Percentiles rank a stretch among this genome's conserved stretches.
Evolutionary conservation across 306 rosid species (phyloP).

Genomic region (Gleditsia sinensis): DNA sequence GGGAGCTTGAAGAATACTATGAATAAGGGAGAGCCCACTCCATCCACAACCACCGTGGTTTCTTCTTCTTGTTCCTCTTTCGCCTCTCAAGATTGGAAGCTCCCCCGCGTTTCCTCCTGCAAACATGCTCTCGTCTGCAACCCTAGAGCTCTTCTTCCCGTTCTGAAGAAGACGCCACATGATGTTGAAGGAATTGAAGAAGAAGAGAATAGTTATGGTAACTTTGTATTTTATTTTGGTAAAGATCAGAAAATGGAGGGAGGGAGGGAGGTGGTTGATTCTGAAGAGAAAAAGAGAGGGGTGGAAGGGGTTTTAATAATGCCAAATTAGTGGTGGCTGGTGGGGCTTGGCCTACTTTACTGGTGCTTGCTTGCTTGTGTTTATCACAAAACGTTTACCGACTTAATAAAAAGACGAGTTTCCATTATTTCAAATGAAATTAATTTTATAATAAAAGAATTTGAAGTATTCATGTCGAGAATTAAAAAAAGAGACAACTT

Average conservation of each 20-base stretch:
- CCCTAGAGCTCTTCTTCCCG: conserved; percentile 68
- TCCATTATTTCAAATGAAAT: too few species aligned
- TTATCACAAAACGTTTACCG: conserved; percentile 68
- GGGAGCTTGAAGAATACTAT: conserved; percentile 61
- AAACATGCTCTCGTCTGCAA: conserved; percentile 86
- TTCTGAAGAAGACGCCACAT: conserved; percentile 46
- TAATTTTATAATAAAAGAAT: too few species aligned
- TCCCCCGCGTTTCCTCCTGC: conserved; percentile 48
- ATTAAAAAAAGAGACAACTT: neutral
- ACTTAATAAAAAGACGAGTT: too few species aligned
- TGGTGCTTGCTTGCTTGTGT: conserved; percentile 60
- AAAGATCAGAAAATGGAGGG: too few species aligned
- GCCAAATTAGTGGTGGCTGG: conserved; percentile 39
- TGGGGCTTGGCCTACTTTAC: conserved; percentile 33
- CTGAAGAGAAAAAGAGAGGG: conserved; percentile 9
- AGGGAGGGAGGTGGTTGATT: too few species aligned
- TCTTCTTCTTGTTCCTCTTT: conserved; percentile 44
- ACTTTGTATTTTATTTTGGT: too few species aligned
- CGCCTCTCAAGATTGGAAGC: too few species aligned
- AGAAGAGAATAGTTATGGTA: neutral
- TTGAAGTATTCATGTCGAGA: too few species aligned
- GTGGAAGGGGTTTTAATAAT: conserved; percentile 52
- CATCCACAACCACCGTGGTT: too few species aligned
- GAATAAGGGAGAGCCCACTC: conserved; percentile 57
- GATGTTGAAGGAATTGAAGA: neutral